Evolutionary conservation across 371 early-diverging fungal species (phyloP).

Genomic region (Dichotomocladium elegans): DNA sequence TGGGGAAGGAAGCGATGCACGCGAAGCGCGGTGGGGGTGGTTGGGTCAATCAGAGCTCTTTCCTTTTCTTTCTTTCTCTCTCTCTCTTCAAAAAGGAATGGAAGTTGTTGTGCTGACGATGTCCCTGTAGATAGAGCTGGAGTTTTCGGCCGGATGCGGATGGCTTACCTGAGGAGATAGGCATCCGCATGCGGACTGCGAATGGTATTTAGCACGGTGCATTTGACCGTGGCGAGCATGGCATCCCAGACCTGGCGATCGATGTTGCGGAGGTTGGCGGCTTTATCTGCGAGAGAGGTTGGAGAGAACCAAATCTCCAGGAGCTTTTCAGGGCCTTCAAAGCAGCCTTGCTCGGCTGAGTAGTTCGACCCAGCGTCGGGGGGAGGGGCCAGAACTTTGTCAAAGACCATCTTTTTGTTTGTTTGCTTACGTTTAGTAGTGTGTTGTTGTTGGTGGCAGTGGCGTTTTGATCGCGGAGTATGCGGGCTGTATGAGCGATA

Average conservation of each 20-base stretch:
- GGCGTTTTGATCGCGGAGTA: too few relatives aligned
- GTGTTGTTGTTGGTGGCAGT: neutral
- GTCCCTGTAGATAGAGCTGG: neutral
- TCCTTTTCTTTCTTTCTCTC: too few relatives aligned
- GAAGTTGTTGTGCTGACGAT: too few relatives aligned
- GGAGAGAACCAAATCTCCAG: slow-evolving; percentile 74
- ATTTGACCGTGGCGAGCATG: slow-evolving; percentile 89
- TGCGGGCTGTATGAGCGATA: too few relatives aligned
- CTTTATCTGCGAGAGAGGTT: slow-evolving; percentile 14
- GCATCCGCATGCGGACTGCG: slow-evolving; percentile 77
- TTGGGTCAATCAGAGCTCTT: too few relatives aligned
- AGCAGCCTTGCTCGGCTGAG: slow-evolving; percentile 48
- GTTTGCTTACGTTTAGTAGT: neutral
- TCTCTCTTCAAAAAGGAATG: too few relatives aligned
- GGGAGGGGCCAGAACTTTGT: neutral
- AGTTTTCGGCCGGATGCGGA: slow-evolving; percentile 1
- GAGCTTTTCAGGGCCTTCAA: slow-evolving; percentile 94
- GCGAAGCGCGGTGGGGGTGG: too few relatives aligned
- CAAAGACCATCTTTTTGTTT: slow-evolving; percentile 7
- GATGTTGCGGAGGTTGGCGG: slow-evolving; percentile 69
- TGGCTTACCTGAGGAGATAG: slow-evolving; percentile 77
- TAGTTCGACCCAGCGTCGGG: slow-evolving; percentile 42
- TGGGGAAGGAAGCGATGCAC: slow-evolving; percentile 11
- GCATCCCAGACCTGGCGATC: slow-evolving; percentile 77
- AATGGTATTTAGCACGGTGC: slow-evolving; percentile 82